Evolutionary conservation across 78 protist genomes (phyloP), one percentile per base, ranked within the genome.

Genomic region (Dictyostelium capitatum): DNA sequence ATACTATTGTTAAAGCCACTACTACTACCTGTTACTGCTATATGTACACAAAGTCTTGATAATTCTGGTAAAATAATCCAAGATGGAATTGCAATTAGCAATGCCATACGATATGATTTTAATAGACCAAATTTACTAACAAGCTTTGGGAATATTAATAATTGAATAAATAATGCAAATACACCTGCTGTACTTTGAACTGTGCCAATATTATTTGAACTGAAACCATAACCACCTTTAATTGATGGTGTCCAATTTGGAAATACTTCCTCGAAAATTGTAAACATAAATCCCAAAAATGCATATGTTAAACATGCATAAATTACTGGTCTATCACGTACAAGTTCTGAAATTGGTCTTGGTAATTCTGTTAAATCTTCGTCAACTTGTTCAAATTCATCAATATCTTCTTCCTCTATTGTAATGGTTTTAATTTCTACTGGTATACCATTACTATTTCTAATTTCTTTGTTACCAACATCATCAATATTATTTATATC

Each of bases 211-310:
- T 74, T 48, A 20, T 46, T 19, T 25, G 78, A 46, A 47, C 20
- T 46, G 25, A 84, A 84, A 28, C 82, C 75, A 59, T 15, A 74
- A 46, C 91, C 91, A 43, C 91, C 91, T 8, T 82, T 82, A 12
- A 20, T n/a, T 17, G 43, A 11, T 25, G 91, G 77, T 23, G 81
- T 83, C 70, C 67, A 84, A 12, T 73, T 48, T 59, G 91, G 91
- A 67, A 84, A 84, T 2, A 51, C 81, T 41, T 84, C 91, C 28
- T 84, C 91, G 9, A 84, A 84, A 10, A 84, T 84, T 6, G 91
- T 84, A 59, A 56, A 84, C 54, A 84, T 51, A 43, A 84, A 84
- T n/a, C 91, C 91, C 7, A 84, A 50, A 12, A 84, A 47, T 28
- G 91, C 81, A 74, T 84, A 84, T 2, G 41, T 62, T 6, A 84